Conservation (phyloP, 1,284 basidiomycete genomes). For the Veloboletus limbatus region DNA sequence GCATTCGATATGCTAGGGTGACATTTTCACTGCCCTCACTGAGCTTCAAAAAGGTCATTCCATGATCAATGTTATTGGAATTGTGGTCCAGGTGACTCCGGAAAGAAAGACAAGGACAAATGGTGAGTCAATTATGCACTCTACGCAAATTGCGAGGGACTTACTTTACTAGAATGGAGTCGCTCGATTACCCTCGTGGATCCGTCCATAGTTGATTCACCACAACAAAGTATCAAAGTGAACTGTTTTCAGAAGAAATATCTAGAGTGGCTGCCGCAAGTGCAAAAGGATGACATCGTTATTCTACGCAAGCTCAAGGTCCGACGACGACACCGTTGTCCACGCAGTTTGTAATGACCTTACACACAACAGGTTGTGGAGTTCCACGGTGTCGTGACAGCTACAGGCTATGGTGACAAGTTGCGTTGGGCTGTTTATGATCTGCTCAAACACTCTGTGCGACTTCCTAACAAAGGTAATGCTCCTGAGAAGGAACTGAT, state of each 20-base stretch:
- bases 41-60: conserved; percentile 17
- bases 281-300: conserved; percentile 36
- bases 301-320: conserved; percentile 35
- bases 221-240: conserved; percentile 29
- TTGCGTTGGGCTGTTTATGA: conserved; percentile 36
- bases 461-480: conserved; percentile 23
- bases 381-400: conserved; percentile 33
- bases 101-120: conserved; percentile 22
- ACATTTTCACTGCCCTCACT: conserved; percentile 26
- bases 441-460: conserved; percentile 13
- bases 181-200: conserved; percentile 28
- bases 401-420: conserved; percentile 41
- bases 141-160: not conserved
- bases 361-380: conserved; percentile 29
- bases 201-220: conserved; percentile 38
- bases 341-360: conserved; percentile 2
- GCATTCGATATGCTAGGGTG: conserved; percentile 24
- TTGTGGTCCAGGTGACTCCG: conserved; percentile 21
- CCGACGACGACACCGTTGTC: not conserved
- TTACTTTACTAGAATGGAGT: conserved; percentile 27
- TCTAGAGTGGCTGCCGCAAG: conserved; percentile 48
- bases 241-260: conserved; percentile 52
- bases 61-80: conserved; percentile 31
- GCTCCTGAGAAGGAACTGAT: conserved; percentile 26
- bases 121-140: conserved; percentile 21